Evolutionary conservation across 306 rosid genomes (phyloP), one percentile per base, ranked within the genome.

Genomic region (Cucurbita maxima): DNA sequence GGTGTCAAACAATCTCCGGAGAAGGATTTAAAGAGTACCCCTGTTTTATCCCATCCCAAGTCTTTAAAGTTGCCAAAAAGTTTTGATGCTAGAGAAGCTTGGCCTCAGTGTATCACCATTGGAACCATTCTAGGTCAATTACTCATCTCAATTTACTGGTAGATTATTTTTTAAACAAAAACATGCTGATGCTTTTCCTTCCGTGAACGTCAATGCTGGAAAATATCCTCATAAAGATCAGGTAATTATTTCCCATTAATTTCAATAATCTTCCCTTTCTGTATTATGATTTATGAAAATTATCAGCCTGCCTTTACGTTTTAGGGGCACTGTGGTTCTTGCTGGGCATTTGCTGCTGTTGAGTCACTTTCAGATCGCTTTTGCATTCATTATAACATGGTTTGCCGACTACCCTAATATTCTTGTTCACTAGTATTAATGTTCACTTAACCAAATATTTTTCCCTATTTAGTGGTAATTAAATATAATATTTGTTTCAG

Each of bases 241-340:
- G 96, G 98, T 93, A 83, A 83, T 30, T 56, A 41, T 77, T n/a
- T 41, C 56, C 30, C 4, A 10, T n/a, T 13, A 30, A 56, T 71
- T 59, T 34, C 2, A 5, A 0, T 38, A 34, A 1, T 43, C 30
- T 58, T 34, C 71, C 20, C 58, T 53, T 19, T 50, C 73, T 37
- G 40, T 47, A 38, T 37, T 41, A 55, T 58, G 15, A 47, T 72
- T 36, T 74, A 73, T 16, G 20, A 30, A 70, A 77, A 16, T 74
- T 76, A 12, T 59, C 69, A 80, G 40, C 68, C 60, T 5, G 63
- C 64, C 53, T 34, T 81, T 79, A 22, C 76, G 57, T 76, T 82
- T 61, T 77, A 94, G 98, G 98, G 98, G 69, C 98, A 94, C 81
- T 94, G 98, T 84, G 98, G 98, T 80, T 90, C 98, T 76, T 94